Base-by-base conservation (phyloP, 2,329 filamentous ascomycete genomes). In the Alternaria hordeiaustralica region DNA sequence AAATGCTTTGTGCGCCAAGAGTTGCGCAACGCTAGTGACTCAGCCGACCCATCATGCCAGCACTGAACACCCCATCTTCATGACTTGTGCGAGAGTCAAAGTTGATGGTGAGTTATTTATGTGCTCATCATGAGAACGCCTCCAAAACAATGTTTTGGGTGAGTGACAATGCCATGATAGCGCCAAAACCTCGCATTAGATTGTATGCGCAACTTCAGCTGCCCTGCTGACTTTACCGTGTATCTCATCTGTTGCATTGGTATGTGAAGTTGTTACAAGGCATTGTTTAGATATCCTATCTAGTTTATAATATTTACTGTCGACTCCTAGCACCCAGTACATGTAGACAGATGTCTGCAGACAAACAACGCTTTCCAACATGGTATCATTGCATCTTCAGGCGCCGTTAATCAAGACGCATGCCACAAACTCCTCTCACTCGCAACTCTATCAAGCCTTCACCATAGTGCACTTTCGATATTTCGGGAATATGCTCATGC, bases 351-450 rank as follows among this genome's bases (percentile, higher is more conserved):
- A 60, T 50, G 12, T 43, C 20, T 21, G 30, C 15, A 51, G 13
- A 33, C 10, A 41, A 4, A 55, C 6, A 57, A 50, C 36, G 43
- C 50, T 59, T 25, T 51, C 30, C 25, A 33, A 53, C 55, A 56
- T 69, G 66, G 68, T 71, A 69, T 71, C 66, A 69, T 63, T 67
- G 64, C 64, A 58, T 45, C 28, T 49, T 50, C 30, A 58, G 18
- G 30, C 59, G 41, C 47, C 47, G 26, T 47, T 60, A 63, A 58
- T 21, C 44, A 61, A 66, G 18, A 60, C 50, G 28, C 45, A 23
- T 36, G 18, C 26, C n/a, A n/a, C 45, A 25, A 59, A 58, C 30
- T 65, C 53, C 61, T 12, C 30, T 25, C 41, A 18, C 18, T n/a
- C 47, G 36, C 9, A 57, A 51, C 60, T 65, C 28, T 47, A 21